Percentiles rank a stretch among this genome's conserved stretches.
Evolutionary conservation across 805 yeast species (phyloP).

Genomic region (Myxozyma neglecta): DNA sequence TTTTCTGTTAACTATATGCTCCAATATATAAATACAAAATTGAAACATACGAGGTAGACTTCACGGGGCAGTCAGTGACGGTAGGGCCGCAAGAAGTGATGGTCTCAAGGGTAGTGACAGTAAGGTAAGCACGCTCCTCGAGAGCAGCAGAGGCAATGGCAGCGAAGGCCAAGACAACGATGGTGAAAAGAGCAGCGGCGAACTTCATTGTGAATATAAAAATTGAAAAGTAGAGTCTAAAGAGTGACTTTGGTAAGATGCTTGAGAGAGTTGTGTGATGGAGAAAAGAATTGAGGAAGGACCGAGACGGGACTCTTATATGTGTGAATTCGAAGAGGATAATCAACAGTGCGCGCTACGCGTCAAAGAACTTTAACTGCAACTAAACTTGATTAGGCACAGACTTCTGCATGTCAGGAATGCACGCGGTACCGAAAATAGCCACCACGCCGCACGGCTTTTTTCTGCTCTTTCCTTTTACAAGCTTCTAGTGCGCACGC

Average conservation of each 20-base stretch:
- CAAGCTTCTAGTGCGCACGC: background rate
- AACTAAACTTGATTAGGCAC: too few species aligned
- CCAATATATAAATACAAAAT: background rate
- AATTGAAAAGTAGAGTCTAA: background rate
- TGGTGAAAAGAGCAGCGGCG: constrained; percentile 25
- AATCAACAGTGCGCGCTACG: background rate
- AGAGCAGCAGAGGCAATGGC: constrained; percentile 26
- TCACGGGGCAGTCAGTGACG: constrained; percentile 52
- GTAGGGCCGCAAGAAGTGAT: constrained; percentile 49
- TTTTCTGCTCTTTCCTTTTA: too few species aligned
- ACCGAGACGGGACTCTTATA: constrained; percentile 1
- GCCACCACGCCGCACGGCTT: too few species aligned
- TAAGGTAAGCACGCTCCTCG: constrained; percentile 32
- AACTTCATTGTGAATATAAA: constrained; percentile 30
- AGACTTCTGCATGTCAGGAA: background rate
- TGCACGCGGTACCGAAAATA: too few species aligned
- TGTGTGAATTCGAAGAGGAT: background rate
- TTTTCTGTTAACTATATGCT: background rate
- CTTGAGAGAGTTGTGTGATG: background rate
- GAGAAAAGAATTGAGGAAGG: background rate
- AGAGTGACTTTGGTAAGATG: constrained; percentile 26
- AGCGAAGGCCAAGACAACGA: constrained; percentile 23
- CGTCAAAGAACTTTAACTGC: background rate
- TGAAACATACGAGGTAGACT: constrained; percentile 16
- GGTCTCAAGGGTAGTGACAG: constrained; percentile 48